A percentile compares a stretch with the other conserved stretches of the same genome.
These are phyloP conservation scores for Clitoria ternatea DNA, from an alignment of 306 rosid genomes.

Conservation along the genomic window DNA sequence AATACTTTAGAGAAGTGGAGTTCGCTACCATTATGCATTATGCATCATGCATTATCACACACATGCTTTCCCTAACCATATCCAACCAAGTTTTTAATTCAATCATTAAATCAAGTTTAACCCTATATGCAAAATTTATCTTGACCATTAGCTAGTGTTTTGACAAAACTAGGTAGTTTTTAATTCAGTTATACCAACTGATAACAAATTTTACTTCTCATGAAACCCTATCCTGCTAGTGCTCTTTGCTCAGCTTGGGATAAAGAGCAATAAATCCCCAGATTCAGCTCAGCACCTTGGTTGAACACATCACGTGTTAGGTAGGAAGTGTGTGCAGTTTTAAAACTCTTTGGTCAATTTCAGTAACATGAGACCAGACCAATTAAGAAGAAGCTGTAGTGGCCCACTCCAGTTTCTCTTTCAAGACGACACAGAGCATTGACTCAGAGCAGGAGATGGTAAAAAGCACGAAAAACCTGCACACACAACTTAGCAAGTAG, in stretches of 20 bases:
- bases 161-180: too few species aligned
- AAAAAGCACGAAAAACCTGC: not conserved
- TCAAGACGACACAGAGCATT: not conserved
- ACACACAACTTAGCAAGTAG: not conserved
- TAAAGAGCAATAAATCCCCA: not conserved
- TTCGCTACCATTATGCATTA: slow-evolving; percentile 5
- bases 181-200: too few species aligned
- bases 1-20: slow-evolving; percentile 32
- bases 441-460: not conserved
- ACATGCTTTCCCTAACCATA: not conserved
- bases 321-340: not conserved
- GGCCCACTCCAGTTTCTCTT: not conserved
- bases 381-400: not conserved
- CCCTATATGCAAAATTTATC: too few species aligned
- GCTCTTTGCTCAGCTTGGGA: not conserved
- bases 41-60: not conserved
- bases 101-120: too few species aligned
- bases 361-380: not conserved
- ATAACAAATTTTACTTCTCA: too few species aligned
- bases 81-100: not conserved
- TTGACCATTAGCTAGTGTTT: too few species aligned
- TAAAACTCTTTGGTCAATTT: not conserved
- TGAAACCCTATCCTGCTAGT: not conserved
- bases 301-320: not conserved
- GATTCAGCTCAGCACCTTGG: not conserved